A percentile compares a stretch with the other conserved stretches of the same genome.
phyloP scores from a whole-genome alignment of 352 stramenopile genomes.

The Lagenidium giganteum region DNA sequence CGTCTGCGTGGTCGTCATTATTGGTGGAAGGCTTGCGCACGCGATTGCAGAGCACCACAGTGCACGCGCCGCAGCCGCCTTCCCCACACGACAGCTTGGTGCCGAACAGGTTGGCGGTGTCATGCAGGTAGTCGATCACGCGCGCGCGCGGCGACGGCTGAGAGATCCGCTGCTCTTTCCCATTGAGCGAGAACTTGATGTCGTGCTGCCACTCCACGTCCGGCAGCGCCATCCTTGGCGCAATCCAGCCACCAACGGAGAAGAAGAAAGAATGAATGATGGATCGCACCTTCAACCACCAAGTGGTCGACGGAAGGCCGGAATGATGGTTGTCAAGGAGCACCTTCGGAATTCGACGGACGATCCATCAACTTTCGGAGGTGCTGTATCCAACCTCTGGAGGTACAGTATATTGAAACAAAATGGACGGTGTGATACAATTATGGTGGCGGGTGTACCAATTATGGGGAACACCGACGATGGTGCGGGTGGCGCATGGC shows the following conservation, averaged over 20 bases:
- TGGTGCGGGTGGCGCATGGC: no score
- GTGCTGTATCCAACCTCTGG: no score
- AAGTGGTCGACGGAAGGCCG: no score
- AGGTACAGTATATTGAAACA: no score
- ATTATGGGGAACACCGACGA: no score
- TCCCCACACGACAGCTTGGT: slow-evolving; percentile 59
- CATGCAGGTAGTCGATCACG: slow-evolving; percentile 65
- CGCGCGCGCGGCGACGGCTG: slow-evolving; percentile 16
- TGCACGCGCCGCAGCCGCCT: slow-evolving; percentile 29
- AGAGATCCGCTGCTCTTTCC: slow-evolving; percentile 7
- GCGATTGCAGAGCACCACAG: slow-evolving; percentile 23
- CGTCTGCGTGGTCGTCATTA: not conserved
- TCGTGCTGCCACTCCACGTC: slow-evolving; percentile 10
- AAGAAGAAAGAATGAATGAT: no score
- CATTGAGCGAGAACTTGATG: slow-evolving; percentile 18
- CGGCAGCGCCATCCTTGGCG: slow-evolving; percentile 7
- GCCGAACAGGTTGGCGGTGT: slow-evolving; percentile 48
- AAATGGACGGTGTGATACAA: no score
- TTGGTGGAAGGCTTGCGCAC: slow-evolving; percentile 3
- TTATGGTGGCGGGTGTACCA: no score
- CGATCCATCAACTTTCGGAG: no score
- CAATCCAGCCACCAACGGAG: not conserved
- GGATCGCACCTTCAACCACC: no score
- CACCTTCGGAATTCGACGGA: no score
- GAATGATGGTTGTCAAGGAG: no score